These are phyloP conservation scores for Hirschfeldia incana DNA, from an alignment of 345 rosid species.

Conservation along the genomic window DNA sequence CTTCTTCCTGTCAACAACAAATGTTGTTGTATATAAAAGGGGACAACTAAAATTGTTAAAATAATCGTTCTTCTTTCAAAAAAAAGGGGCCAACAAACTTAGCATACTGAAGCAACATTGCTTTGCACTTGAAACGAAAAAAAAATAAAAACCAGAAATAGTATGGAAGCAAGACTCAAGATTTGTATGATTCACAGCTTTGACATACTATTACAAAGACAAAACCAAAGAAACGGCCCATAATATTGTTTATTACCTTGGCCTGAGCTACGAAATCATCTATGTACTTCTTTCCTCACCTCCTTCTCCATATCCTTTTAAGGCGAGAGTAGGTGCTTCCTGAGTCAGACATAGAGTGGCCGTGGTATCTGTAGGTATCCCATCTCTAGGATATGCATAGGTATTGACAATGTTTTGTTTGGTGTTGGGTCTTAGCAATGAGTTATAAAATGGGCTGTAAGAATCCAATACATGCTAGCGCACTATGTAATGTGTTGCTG, in stretches of 20 bases:
- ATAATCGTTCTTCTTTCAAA: too few relatives aligned
- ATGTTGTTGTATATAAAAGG: neutral
- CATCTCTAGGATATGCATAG: conserved; percentile 87
- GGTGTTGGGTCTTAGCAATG: neutral
- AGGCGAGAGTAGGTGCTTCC: conserved; percentile 76
- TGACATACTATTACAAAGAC: neutral
- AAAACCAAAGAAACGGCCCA: neutral
- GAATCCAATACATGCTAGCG: neutral
- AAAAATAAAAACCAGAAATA: conserved; percentile 4
- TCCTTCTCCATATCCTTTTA: conserved; percentile 88
- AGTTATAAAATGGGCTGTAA: neutral
- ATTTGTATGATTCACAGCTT: neutral
- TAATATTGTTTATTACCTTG: conserved; percentile 51
- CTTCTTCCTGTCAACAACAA: neutral
- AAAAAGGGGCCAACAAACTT: neutral
- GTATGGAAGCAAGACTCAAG: conserved; percentile 20
- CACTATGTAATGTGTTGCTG: neutral
- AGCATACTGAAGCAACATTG: conserved; percentile 20
- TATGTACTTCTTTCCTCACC: conserved; percentile 69
- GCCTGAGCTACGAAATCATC: conserved; percentile 94
- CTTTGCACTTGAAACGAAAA: conserved; percentile 17
- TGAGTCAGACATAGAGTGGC: conserved; percentile 99
- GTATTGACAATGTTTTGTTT: neutral
- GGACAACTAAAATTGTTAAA: neutral
- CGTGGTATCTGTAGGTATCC: conserved; percentile 99